These are phyloP conservation scores for Phalaenopsis hybrid DNA, from an alignment of 116 monocot genomes.

Conservation along the genomic window DNA sequence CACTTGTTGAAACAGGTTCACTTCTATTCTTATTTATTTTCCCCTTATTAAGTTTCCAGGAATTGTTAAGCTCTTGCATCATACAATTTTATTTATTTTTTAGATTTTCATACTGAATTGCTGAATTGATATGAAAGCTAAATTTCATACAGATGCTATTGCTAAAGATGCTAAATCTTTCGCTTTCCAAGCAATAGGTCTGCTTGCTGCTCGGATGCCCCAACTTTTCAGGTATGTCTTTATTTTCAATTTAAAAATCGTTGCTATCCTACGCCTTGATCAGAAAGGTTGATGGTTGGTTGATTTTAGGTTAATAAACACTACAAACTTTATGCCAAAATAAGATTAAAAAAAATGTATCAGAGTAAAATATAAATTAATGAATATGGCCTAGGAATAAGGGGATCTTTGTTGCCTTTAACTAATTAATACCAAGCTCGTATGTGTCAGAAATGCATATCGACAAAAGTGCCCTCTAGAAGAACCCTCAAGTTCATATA, in stretches of 20 bases:
- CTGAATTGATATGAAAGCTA: not conserved
- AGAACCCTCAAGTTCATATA: no score
- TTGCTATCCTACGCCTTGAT: not conserved
- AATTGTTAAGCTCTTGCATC: not conserved
- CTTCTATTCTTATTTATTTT: conserved; percentile 1
- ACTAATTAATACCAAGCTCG: no score
- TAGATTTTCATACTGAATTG: not conserved
- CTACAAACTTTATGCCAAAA: not conserved
- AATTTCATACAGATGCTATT: conserved; percentile 34
- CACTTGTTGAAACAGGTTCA: conserved; percentile 54
- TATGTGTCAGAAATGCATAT: no score
- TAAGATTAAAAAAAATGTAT: not conserved
- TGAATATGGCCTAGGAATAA: no score
- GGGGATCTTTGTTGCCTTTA: no score
- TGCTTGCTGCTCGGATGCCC: conserved; percentile 91
- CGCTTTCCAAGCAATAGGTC: conserved; percentile 89
- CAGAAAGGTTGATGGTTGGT: not conserved
- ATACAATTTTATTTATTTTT: not conserved
- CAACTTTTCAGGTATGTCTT: conserved; percentile 72
- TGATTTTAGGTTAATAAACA: not conserved
- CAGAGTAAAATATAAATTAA: no score
- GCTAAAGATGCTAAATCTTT: conserved; percentile 61
- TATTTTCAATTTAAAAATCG: not conserved
- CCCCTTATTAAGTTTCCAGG: not conserved
- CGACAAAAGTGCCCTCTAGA: no score